Percentiles rank a stretch among this genome's conserved stretches.
phyloP scores from a whole-genome alignment of 1,284 basidiomycete genomes.

The Austropuccinia psidii region DNA sequence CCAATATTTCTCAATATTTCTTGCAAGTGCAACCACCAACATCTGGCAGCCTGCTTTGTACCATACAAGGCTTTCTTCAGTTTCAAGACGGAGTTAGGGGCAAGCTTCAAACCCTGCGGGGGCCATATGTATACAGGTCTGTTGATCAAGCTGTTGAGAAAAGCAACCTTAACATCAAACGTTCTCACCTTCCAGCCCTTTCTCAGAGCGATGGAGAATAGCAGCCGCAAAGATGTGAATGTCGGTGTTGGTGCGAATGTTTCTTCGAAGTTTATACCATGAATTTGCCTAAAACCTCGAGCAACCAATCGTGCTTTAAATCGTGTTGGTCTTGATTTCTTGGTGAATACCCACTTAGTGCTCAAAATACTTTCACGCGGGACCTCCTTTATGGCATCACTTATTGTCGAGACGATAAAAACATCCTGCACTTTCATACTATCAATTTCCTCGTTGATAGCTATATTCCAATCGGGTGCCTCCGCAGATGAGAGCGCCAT shows the following conservation, averaged over 20 bases:
- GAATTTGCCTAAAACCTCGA: neutral
- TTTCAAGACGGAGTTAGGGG: neutral
- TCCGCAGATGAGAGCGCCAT: too few species aligned
- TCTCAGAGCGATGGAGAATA: neutral
- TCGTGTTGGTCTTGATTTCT: too few species aligned
- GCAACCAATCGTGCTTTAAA: neutral
- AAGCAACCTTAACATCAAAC: conserved; percentile 12
- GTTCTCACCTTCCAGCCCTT: neutral
- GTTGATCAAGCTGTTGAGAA: neutral
- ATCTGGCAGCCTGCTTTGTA: neutral
- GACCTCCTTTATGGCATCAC: too few species aligned
- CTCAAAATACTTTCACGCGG: too few species aligned
- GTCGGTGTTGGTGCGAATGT: conserved; percentile 11
- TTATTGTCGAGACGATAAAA: too few species aligned
- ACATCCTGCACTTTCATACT: too few species aligned
- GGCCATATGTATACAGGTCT: neutral
- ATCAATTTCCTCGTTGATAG: too few species aligned
- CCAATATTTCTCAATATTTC: too few species aligned
- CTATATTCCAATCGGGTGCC: too few species aligned
- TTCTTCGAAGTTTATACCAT: neutral
- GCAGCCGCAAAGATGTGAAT: neutral
- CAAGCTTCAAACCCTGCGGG: neutral
- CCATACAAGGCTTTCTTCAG: neutral
- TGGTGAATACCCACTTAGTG: too few species aligned
- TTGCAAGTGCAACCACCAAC: neutral